phyloP scores from a whole-genome alignment of 2,329 filamentous ascomycete species.

The Sclerotinia spermophila region DNA sequence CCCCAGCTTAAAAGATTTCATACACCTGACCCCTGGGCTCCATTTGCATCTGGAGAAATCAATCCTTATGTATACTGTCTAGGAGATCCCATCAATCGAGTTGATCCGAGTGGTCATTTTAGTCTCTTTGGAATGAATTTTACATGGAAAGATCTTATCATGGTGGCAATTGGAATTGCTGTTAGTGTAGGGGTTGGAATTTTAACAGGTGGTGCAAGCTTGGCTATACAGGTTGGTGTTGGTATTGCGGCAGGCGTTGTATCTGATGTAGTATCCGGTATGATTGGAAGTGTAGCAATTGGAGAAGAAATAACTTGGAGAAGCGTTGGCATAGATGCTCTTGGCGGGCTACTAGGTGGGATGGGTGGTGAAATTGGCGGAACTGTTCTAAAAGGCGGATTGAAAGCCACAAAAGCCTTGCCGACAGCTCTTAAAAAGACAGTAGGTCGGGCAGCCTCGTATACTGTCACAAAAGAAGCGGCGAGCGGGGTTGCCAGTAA shows the following conservation, averaged over 20 bases:
- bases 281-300: background rate
- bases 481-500: background rate
- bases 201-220: slow-evolving; percentile 9
- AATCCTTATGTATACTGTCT: slow-evolving; percentile 17
- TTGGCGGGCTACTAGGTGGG: slow-evolving; percentile 7
- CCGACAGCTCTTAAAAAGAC: background rate
- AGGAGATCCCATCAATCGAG: slow-evolving; percentile 14
- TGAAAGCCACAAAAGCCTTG: background rate
- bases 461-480: background rate
- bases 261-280: background rate
- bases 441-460: background rate
- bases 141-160: slow-evolving; percentile 10
- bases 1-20: slow-evolving; percentile 1
- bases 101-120: slow-evolving; percentile 10
- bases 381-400: background rate
- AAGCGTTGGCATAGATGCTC: slow-evolving; percentile 12
- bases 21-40: slow-evolving; percentile 13
- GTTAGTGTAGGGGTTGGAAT: slow-evolving; percentile 10
- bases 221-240: slow-evolving; percentile 14
- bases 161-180: slow-evolving; percentile 8
- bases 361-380: background rate
- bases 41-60: slow-evolving; percentile 13
- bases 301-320: background rate
- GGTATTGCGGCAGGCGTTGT: slow-evolving; percentile 13
- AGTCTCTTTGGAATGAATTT: slow-evolving; percentile 8